Percentiles rank a stretch among this genome's conserved stretches.
These are phyloP conservation scores for Populus trichocarpa DNA, from an alignment of 441 rosid genomes.

Conservation along the genomic window DNA sequence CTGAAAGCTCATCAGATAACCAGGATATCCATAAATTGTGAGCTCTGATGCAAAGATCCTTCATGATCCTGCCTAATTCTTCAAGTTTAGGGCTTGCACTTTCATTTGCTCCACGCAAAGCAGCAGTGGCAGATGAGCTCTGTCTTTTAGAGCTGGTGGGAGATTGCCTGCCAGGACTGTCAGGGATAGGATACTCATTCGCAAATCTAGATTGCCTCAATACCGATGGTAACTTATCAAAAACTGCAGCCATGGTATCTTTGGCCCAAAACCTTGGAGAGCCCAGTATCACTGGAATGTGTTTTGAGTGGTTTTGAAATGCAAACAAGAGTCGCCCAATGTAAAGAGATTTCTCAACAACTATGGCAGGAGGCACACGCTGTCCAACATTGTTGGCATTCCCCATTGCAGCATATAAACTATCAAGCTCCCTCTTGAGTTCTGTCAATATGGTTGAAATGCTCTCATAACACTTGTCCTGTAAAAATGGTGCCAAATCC, in stretches of 20 bases:
- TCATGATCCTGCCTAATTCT: constrained; percentile 53
- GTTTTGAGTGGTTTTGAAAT: constrained; percentile 74
- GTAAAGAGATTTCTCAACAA: constrained; percentile 86
- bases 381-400: constrained; percentile 37
- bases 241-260: constrained; percentile 50
- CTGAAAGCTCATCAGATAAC: constrained; percentile 80
- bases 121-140: constrained; percentile 72
- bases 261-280: constrained; percentile 96
- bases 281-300: constrained; percentile 79
- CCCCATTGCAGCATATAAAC: constrained; percentile 48
- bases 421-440: constrained; percentile 66
- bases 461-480: constrained; percentile 76
- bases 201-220: constrained; percentile 56
- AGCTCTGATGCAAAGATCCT: constrained; percentile 82
- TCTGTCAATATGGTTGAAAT: constrained; percentile 61
- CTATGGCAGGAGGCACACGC: constrained; percentile 46
- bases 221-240: constrained; percentile 67
- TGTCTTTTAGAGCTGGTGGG: constrained; percentile 57
- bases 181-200: constrained; percentile 38
- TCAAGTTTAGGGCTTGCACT: constrained; percentile 74
- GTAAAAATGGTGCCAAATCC: constrained; percentile 77
- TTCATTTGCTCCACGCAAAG: constrained; percentile 85
- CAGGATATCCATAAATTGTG: constrained; percentile 89
- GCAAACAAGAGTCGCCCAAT: constrained; percentile 94
- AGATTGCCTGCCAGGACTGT: constrained; percentile 52